Base-by-base conservation (phyloP, 2,329 filamentous ascomycete genomes). In the Blastomyces emzantsi region DNA sequence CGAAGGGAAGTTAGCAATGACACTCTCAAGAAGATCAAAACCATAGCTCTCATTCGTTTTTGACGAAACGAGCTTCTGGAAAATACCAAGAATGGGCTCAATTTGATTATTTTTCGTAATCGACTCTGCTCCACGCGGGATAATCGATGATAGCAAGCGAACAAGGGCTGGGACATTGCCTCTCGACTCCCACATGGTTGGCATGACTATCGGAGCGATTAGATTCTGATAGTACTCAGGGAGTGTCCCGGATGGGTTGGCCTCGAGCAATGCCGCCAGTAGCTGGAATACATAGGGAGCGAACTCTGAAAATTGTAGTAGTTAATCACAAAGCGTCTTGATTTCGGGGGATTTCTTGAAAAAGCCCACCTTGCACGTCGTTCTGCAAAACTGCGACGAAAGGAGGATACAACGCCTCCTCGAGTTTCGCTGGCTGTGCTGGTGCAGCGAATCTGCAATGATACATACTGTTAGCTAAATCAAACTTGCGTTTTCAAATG, bases 261-360 rank as follows among this genome's bases (percentile, higher is more conserved):
- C 86, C 76, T 97, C 93, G 2, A 99, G 83, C 17, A 99, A 84
- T 61, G 93, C 90, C 2, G 93, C 90, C 67, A 97, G 90, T 45
- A 99, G 85, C 74, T 99, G 94, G 82, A 99, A 96, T 62, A 97
- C 87, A 70, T 97, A 99, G 5, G 93, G 94, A 72, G 91, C 88
- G 73, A 99, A 99, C 77, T 99, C 94, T 88, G 68, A 17, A 13
- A 43, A 51, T 19, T 28, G 33, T 43, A 72, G 79, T 73, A 80
- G 74, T 66, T 28, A 28, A 45, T 45, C 36, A 66, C 61, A 49
- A 64, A 22, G 62, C 25, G 33, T 51, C 9, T 28, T 47, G 11
- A 15, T 25, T 22, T 43, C 33, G 45, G 25, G 19, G 9, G 30
- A 30, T 25, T 25, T 19, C 25, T 22, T 25, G 22, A 22, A 15